Percentiles rank a stretch among this genome's conserved stretches.
phyloP scores from a whole-genome alignment of 1,284 basidiomycete species.

The Malassezia restricta region DNA sequence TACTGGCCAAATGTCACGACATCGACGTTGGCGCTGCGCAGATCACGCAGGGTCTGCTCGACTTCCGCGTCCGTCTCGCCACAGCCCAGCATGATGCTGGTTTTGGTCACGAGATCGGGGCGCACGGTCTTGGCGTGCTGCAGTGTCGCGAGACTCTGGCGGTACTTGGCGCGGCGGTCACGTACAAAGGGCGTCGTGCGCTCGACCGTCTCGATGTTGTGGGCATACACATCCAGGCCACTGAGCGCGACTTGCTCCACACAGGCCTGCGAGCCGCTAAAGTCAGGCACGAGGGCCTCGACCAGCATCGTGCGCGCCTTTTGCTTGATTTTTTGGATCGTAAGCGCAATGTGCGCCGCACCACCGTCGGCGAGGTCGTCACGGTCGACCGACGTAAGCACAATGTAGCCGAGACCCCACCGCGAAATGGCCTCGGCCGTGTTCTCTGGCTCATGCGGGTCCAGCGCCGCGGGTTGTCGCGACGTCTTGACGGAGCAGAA shows the following conservation, averaged over 20 bases:
- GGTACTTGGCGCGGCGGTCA: constrained; percentile 83
- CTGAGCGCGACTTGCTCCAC: constrained; percentile 76
- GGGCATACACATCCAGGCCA: constrained; percentile 92
- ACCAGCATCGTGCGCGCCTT: constrained; percentile 94
- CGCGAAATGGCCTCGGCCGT: constrained; percentile 95
- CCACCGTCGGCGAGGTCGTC: constrained; percentile 91
- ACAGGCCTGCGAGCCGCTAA: constrained; percentile 63
- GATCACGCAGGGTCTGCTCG: constrained; percentile 68
- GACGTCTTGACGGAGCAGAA: constrained; percentile 98
- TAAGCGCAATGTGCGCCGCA: constrained; percentile 82
- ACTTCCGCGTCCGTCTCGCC: constrained; percentile 81
- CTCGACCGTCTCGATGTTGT: constrained; percentile 93
- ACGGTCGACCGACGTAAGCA: constrained; percentile 88
- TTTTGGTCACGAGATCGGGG: constrained; percentile 82
- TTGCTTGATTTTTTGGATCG: constrained; percentile 78
- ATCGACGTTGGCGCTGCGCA: constrained; percentile 77
- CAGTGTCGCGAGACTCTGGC: constrained; percentile 75
- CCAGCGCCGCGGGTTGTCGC: constrained; percentile 70
- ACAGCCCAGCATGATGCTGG: constrained; percentile 95
- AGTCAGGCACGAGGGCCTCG: constrained; percentile 92
- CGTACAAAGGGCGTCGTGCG: constrained; percentile 85
- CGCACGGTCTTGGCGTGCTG: constrained; percentile 54
- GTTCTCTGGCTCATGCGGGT: constrained; percentile 93
- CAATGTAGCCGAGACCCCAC: constrained; percentile 97
- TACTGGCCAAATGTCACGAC: constrained; percentile 99